Conservation (phyloP, 805 yeast genomes). For the Candida incommunis region DNA sequence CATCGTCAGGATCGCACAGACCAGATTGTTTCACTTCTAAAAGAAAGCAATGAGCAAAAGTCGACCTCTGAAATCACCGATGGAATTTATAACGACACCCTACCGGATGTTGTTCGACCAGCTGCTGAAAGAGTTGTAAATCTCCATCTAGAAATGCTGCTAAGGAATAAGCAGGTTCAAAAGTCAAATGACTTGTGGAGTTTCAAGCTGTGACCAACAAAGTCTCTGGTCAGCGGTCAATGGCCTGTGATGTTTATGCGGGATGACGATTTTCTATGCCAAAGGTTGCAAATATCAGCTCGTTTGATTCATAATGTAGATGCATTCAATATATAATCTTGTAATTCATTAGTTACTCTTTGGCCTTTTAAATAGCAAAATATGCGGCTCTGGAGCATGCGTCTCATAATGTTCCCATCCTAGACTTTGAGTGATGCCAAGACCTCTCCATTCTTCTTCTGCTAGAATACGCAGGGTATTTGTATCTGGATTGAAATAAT, state of each 20-base stretch:
- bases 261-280: too few species aligned
- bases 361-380: conserved; percentile 55
- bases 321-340: conserved; percentile 1
- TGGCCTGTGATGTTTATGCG: too few species aligned
- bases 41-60: conserved; percentile 3
- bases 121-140: conserved; percentile 21
- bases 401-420: conserved; percentile 99
- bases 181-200: background rate
- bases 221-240: too few species aligned
- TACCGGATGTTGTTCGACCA: conserved; percentile 11
- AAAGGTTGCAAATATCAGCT: too few species aligned
- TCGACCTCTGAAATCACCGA: conserved; percentile 13
- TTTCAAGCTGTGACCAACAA: too few species aligned
- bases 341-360: background rate
- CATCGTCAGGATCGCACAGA: conserved; percentile 22
- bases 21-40: conserved; percentile 15
- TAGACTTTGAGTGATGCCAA: conserved; percentile 91
- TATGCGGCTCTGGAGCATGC: conserved; percentile 98
- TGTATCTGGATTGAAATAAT: conserved; percentile 83
- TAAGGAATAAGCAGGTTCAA: conserved; percentile 8
- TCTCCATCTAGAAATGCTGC: conserved; percentile 19
- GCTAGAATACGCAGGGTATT: conserved; percentile 82
- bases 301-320: too few species aligned
- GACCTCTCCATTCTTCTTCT: conserved; percentile 98
- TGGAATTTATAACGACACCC: conserved; percentile 15